Percentiles rank a stretch among this genome's conserved stretches.
These are phyloP conservation scores for Domatiomyces catenatus DNA, from an alignment of 2,329 filamentous ascomycete species.

Conservation along the genomic window DNA sequence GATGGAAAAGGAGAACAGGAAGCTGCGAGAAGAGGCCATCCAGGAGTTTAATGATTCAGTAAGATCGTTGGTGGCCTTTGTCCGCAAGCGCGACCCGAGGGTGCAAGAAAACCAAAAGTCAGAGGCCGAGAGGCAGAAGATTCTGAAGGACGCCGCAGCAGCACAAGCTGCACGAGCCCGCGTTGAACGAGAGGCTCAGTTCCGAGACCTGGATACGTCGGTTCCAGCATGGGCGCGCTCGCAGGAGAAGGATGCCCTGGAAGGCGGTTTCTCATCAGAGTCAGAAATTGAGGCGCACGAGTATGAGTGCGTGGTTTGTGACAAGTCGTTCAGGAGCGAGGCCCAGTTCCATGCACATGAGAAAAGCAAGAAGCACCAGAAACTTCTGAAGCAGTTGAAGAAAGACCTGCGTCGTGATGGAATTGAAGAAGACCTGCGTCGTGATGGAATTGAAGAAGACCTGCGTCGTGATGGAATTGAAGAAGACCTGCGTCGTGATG, in stretches of 20 bases:
- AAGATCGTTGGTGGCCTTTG: conserved; percentile 68
- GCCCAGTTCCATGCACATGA: conserved; percentile 85
- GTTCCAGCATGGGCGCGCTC: conserved; percentile 60
- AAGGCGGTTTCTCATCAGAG: conserved; percentile 31
- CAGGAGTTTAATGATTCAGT: conserved; percentile 90
- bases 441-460: conserved; percentile 64
- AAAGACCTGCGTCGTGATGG: conserved; percentile 75
- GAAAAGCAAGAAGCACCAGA: conserved; percentile 90
- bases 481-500: no score
- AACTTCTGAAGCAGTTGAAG: conserved; percentile 64
- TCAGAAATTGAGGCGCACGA: conserved; percentile 37
- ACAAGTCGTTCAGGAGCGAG: conserved; percentile 68
- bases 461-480: conserved; percentile 68
- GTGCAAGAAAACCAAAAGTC: conserved; percentile 63
- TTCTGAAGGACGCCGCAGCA: conserved; percentile 59
- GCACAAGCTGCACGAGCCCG: conserved; percentile 73
- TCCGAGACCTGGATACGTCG: conserved; percentile 35
- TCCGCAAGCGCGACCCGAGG: conserved; percentile 78
- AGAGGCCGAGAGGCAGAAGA: conserved; percentile 65
- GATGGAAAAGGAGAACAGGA: conserved; percentile 93
- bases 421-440: conserved; percentile 28
- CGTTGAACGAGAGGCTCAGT: conserved; percentile 55
- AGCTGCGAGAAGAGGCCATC: conserved; percentile 62
- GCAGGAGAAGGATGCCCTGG: conserved; percentile 34
- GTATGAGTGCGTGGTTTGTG: conserved; percentile 48